Conservation (phyloP, 768 basidiomycete genomes). For the Suillus brevipes region DNA sequence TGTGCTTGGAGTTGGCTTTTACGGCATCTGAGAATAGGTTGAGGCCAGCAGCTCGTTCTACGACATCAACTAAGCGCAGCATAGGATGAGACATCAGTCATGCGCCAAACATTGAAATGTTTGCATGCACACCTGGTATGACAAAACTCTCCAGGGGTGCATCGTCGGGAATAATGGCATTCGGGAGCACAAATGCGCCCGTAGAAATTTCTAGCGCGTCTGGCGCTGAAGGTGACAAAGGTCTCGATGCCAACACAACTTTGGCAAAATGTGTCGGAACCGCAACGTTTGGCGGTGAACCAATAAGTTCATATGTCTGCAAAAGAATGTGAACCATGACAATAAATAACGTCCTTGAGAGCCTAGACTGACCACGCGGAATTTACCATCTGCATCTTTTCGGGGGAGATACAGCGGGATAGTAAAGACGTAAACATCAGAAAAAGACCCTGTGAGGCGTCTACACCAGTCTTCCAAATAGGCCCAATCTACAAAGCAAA, state of each 20-base stretch:
- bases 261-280: slow-evolving; percentile 99
- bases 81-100: slow-evolving; percentile 1
- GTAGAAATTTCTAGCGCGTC: slow-evolving; percentile 74
- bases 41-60: slow-evolving; percentile 88
- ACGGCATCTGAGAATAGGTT: slow-evolving; percentile 82
- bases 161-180: slow-evolving; percentile 87
- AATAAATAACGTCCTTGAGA: not conserved
- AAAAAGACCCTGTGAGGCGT: slow-evolving; percentile 78
- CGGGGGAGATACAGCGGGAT: slow-evolving; percentile 94
- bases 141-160: slow-evolving; percentile 78
- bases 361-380: slow-evolving; percentile 76
- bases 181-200: slow-evolving; percentile 95
- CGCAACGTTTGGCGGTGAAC: slow-evolving; percentile 82
- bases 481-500: slow-evolving; percentile 75
- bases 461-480: slow-evolving; percentile 97
- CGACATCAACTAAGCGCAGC: slow-evolving; percentile 70
- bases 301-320: slow-evolving; percentile 94
- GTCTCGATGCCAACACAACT: slow-evolving; percentile 79
- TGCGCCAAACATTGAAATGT: not conserved
- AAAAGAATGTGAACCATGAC: not conserved
- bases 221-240: slow-evolving; percentile 70
- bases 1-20: slow-evolving; percentile 74
- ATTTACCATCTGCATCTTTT: slow-evolving; percentile 86
- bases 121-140: slow-evolving; percentile 62
- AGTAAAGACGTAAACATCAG: slow-evolving; percentile 97